Evolutionary conservation across 2,329 filamentous ascomycete genomes (phyloP).

Genomic region (Hyphodiscus sp.): DNA sequence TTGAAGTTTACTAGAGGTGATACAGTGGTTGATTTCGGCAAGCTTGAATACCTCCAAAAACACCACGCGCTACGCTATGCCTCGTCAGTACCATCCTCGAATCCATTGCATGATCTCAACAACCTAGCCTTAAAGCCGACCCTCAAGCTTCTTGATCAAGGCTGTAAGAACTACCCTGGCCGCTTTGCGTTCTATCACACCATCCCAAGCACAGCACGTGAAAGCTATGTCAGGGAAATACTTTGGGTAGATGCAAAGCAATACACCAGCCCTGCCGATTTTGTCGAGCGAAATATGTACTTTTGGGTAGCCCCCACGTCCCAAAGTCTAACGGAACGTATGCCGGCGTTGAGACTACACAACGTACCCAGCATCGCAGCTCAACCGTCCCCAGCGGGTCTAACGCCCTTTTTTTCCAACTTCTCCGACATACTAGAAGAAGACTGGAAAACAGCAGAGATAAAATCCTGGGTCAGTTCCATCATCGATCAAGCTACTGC

Average conservation of each 20-base stretch:
- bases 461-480: constrained; percentile 1
- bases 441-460: constrained; percentile 14
- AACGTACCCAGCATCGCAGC: constrained; percentile 7
- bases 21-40: constrained; percentile 72
- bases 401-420: constrained; percentile 10
- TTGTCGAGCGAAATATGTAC: constrained; percentile 48
- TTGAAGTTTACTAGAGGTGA: constrained; percentile 89
- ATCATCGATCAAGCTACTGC: constrained; percentile 3
- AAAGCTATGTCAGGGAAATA: constrained; percentile 43
- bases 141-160: constrained; percentile 14
- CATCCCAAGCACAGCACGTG: constrained; percentile 30
- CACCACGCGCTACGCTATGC: constrained; percentile 42
- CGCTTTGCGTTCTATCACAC: constrained; percentile 11
- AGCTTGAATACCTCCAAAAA: constrained; percentile 74
- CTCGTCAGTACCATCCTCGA: constrained; percentile 2
- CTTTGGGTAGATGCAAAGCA: constrained; percentile 49
- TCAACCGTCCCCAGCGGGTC: not conserved
- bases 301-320: constrained; percentile 43
- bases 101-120: constrained; percentile 20
- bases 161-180: not conserved
- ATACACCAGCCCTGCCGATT: constrained; percentile 49
- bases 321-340: constrained; percentile 12
- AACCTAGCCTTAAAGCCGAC: constrained; percentile 25
- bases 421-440: constrained; percentile 8
- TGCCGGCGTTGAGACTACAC: constrained; percentile 15